These are phyloP conservation scores for Populus hybrid DNA, from an alignment of 441 rosid genomes.

Conservation along the genomic window DNA sequence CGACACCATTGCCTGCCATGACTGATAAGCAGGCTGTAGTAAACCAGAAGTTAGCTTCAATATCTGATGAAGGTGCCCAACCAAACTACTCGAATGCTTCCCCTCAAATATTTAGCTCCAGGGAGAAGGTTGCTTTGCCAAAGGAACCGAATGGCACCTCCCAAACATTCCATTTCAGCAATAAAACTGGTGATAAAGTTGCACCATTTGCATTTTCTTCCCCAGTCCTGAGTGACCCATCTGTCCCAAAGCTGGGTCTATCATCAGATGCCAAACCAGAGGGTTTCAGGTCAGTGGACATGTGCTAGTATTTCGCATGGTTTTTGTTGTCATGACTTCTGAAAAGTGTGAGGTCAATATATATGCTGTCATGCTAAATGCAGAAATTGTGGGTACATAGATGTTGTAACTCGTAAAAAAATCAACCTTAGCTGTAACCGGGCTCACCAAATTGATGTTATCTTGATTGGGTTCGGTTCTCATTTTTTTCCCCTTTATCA, in stretches of 20 bases:
- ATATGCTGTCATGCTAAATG: not conserved
- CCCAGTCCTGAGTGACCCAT: constrained; percentile 24
- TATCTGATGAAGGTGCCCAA: constrained; percentile 25
- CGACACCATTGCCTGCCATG: constrained; percentile 26
- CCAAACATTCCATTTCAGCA: constrained; percentile 25
- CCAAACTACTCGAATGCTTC: constrained; percentile 23
- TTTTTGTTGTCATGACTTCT: not conserved
- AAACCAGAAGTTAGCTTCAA: constrained; percentile 31
- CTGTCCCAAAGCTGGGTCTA: constrained; percentile 21
- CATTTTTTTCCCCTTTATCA: not conserved
- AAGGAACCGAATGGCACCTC: constrained; percentile 34
- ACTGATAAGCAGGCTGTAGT: constrained; percentile 32
- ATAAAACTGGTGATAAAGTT: constrained; percentile 22
- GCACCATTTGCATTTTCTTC: constrained; percentile 18
- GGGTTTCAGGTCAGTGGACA: constrained; percentile 43
- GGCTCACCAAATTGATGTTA: not conserved
- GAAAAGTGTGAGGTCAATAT: not conserved
- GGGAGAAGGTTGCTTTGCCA: constrained; percentile 25
- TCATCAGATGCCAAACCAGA: constrained; percentile 28
- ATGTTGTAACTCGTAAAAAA: not conserved
- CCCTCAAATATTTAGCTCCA: constrained; percentile 26
- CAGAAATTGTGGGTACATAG: not conserved
- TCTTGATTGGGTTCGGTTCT: not conserved
- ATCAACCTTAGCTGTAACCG: not conserved
- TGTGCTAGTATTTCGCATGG: not conserved